phyloP scores from a whole-genome alignment of 2,329 filamentous ascomycete genomes.

The Botryosphaeria dothidea region DNA sequence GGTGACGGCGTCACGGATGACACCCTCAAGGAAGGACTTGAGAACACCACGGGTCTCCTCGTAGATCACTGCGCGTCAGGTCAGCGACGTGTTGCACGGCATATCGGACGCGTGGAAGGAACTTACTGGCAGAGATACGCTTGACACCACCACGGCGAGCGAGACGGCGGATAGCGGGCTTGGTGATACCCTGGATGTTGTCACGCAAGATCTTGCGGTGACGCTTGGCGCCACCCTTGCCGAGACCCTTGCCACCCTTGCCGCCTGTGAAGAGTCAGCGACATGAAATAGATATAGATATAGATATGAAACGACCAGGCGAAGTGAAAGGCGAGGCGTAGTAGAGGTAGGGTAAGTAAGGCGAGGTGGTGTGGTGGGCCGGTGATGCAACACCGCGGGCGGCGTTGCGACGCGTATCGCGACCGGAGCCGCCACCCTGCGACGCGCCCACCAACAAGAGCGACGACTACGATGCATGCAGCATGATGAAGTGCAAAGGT shows the following conservation, averaged over 20 bases:
- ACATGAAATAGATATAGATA: constrained; percentile 20
- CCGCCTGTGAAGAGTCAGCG: constrained; percentile 67
- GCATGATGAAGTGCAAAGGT: constrained; percentile 12
- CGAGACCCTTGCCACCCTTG: constrained; percentile 96
- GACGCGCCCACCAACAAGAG: constrained; percentile 11
- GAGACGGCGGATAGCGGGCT: constrained; percentile 97
- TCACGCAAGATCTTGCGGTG: constrained; percentile 99
- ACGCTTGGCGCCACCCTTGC: constrained; percentile 98
- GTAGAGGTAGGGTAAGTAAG: neutral
- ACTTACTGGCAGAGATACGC: constrained; percentile 94
- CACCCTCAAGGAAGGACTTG: constrained; percentile 81
- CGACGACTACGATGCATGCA: constrained; percentile 10
- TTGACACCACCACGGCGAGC: constrained; percentile 99
- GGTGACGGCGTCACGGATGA: constrained; percentile 77
- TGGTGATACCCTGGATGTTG: constrained; percentile 99
- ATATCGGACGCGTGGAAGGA: constrained; percentile 4
- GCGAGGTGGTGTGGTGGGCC: constrained; percentile 20
- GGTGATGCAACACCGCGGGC: constrained; percentile 20
- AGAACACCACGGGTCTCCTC: constrained; percentile 80
- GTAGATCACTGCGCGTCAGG: constrained; percentile 65
- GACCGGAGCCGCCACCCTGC: constrained; percentile 21
- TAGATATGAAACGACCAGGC: neutral
- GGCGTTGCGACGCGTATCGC: constrained; percentile 16
- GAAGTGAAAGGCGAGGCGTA: neutral
- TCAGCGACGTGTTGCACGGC: constrained; percentile 20